Conservation (phyloP, 345 rosid species). For the Hypericum perforatum region DNA sequence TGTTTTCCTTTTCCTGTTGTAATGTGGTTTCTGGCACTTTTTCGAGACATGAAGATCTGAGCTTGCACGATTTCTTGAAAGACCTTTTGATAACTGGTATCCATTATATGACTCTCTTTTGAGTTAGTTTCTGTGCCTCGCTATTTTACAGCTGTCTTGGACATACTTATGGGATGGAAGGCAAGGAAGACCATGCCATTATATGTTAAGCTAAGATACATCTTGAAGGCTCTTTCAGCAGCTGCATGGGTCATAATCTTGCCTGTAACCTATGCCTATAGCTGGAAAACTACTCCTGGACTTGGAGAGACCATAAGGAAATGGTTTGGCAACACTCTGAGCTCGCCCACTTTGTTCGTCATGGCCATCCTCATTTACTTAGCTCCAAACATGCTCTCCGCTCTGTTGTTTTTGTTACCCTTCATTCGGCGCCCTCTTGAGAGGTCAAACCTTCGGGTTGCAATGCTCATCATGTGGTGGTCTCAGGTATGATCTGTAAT, state of each 20-base stretch:
- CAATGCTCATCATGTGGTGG: conserved; percentile 56
- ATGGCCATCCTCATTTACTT: conserved; percentile 37
- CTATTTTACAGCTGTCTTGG: conserved; percentile 37
- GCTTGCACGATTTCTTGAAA: no score
- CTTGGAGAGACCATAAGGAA: conserved; percentile 34
- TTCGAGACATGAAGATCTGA: no score
- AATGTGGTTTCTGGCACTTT: no score
- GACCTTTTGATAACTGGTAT: no score
- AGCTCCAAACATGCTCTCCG: conserved; percentile 44
- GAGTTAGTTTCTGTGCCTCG: conserved; percentile 1
- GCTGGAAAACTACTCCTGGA: conserved; percentile 42
- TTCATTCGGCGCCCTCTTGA: conserved; percentile 41
- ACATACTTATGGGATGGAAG: conserved; percentile 41
- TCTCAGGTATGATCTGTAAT: conserved; percentile 34
- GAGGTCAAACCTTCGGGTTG: conserved; percentile 34
- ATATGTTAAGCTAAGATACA: conserved; percentile 40
- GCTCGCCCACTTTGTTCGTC: conserved; percentile 38
- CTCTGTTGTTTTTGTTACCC: conserved; percentile 40
- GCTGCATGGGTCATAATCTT: conserved; percentile 44
- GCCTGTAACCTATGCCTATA: conserved; percentile 46
- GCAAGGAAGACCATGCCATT: conserved; percentile 38
- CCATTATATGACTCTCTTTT: no score
- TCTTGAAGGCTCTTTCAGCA: conserved; percentile 36
- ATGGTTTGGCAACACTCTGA: conserved; percentile 41
- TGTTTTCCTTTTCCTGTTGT: no score